Base-by-base conservation (phyloP, 257 asterid genomes). In the Henckelia pumila region DNA sequence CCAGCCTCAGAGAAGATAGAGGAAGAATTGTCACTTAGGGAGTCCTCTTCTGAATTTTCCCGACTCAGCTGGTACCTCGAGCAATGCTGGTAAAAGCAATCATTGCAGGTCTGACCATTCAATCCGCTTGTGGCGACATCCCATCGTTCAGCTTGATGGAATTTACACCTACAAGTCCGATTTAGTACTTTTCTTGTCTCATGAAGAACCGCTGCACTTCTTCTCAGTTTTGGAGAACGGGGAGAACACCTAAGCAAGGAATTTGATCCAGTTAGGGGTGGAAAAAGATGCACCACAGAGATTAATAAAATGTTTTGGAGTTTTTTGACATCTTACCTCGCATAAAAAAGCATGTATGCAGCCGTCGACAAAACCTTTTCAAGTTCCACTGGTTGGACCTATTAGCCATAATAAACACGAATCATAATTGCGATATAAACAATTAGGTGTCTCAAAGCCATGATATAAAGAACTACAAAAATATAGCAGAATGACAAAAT, bases 271-370 rank as follows among this genome's bases (percentile, higher is more conserved):
- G 64, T 71, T 61, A 73, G 53, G 66, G 76, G n/a, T n/a, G 69
- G 25, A 30, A 40, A 35, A 17, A 7, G 17, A 56, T 14, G 26
- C 19, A 40, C 35, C 56, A 52, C 24, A 40, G 64, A 19, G 10
- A 44, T 13, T 13, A 59, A 37, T 22, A 5, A 55, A 52, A 49
- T 47, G 61, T 28, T 24, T 24, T 14, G 3, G 8, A 44, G 56
- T 52, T 40, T 9, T 28, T 30, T 56, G 59, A 66, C 22, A 22
- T 23, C 44, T 67, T 82, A 88, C 97, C 97, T 83, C 6, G 97
- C 88, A 57, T 91, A 91, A 70, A 91, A 87, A 73, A 91, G 96
- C 95, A 91, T 84, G 74, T 91, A 91, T 1, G 97, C 96, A 2
- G 85, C 93, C 49, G 74, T 67, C 2, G 83, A 74, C 74, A 88